These are phyloP conservation scores for Beta lomatogona DNA, from an alignment of 179 eudicot species.

Conservation along the genomic window DNA sequence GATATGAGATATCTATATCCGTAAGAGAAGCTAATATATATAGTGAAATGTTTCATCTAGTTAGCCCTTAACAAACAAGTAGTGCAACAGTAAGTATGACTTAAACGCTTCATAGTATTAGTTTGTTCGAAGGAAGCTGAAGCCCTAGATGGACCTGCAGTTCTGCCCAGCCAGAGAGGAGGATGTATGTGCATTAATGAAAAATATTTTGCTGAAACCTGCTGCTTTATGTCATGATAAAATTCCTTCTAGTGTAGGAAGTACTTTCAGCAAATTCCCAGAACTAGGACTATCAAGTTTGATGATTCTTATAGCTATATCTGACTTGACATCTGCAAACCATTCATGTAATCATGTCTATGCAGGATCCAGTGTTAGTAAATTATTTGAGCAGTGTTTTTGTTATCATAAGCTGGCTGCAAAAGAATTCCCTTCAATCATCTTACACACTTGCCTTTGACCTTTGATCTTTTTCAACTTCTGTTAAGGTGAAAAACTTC, in stretches of 20 bases:
- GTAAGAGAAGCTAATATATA: background rate
- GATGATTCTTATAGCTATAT: background rate
- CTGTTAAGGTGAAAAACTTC: background rate
- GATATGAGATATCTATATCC: background rate
- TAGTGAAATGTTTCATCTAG: background rate
- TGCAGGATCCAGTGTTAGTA: background rate
- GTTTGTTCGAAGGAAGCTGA: no score
- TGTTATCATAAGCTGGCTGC: background rate
- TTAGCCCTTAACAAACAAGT: background rate
- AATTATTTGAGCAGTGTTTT: background rate
- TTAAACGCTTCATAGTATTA: background rate
- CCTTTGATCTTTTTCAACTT: background rate
- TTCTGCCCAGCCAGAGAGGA: background rate
- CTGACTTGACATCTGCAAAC: background rate
- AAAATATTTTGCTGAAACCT: background rate
- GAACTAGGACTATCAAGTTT: background rate
- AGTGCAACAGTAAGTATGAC: conserved; percentile 1
- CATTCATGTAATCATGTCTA: background rate
- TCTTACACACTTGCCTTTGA: background rate
- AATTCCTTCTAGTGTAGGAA: background rate
- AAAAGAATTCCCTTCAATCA: background rate
- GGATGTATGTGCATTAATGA: background rate
- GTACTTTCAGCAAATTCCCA: background rate
- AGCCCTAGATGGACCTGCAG: background rate
- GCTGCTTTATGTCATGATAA: background rate